A percentile compares a stretch with the other conserved stretches of the same genome.
These are phyloP conservation scores for Pseudozyma sp. DNA, from an alignment of 1,284 basidiomycete species.

Conservation along the genomic window DNA sequence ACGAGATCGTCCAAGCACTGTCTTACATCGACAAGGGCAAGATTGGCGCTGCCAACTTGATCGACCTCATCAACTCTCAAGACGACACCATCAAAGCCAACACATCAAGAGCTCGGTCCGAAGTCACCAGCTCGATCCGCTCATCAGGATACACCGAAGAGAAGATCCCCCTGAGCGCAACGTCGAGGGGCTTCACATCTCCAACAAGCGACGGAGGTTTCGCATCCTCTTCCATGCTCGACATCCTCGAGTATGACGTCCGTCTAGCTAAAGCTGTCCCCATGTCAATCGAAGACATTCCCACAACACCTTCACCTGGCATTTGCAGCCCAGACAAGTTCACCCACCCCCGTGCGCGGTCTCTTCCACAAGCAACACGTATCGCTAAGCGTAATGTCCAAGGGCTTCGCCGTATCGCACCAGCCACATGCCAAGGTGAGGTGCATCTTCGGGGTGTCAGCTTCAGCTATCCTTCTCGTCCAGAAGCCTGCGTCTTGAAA, in stretches of 20 bases:
- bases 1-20: slow-evolving; percentile 84
- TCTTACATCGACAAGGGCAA: slow-evolving; percentile 86
- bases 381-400: slow-evolving; percentile 17
- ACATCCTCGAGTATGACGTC: slow-evolving; percentile 32
- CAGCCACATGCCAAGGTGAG: slow-evolving; percentile 75
- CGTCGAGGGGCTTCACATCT: background rate
- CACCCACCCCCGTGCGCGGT: slow-evolving; percentile 9
- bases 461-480: slow-evolving; percentile 88
- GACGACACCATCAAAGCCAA: background rate
- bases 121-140: slow-evolving; percentile 8
- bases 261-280: slow-evolving; percentile 39
- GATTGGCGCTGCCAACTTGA: slow-evolving; percentile 80
- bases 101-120: background rate
- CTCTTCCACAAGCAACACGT: background rate
- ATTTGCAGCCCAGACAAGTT: slow-evolving; percentile 22
- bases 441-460: slow-evolving; percentile 81
- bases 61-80: slow-evolving; percentile 74
- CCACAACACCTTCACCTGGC: slow-evolving; percentile 19
- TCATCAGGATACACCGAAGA: slow-evolving; percentile 21
- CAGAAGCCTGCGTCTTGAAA: slow-evolving; percentile 75
- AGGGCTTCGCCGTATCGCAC: slow-evolving; percentile 49
- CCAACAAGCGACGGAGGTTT: slow-evolving; percentile 1
- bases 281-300: slow-evolving; percentile 51
- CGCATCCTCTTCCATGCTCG: slow-evolving; percentile 3
- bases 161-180: slow-evolving; percentile 4